These are phyloP conservation scores for Quercus rubra DNA, from an alignment of 306 rosid species.

Conservation along the genomic window DNA sequence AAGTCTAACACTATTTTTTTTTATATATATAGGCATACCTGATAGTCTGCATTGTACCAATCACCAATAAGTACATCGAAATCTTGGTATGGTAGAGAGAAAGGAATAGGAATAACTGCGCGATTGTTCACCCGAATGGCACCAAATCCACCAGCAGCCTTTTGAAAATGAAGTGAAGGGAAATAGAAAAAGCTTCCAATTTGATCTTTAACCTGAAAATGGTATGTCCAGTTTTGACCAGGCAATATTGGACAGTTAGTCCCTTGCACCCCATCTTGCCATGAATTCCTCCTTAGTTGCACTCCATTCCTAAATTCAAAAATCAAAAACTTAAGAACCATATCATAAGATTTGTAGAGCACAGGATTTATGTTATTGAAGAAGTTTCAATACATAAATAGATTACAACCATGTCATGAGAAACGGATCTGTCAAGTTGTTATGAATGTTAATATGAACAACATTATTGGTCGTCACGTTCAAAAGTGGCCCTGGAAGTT, in stretches of 20 bases:
- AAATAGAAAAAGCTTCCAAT: constrained; percentile 2
- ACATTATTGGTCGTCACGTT: not conserved
- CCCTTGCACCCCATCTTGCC: constrained; percentile 15
- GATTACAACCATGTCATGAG: constrained; percentile 7
- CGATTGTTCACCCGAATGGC: not conserved
- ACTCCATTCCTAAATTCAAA: constrained; percentile 4
- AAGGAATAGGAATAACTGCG: not conserved
- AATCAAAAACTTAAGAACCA: not conserved
- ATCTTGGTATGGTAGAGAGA: not conserved
- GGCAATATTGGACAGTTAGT: constrained; percentile 15
- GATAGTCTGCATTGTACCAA: not conserved
- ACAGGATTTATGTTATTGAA: not conserved
- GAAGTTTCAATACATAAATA: not conserved
- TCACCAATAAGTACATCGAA: not conserved
- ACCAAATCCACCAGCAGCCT: constrained; percentile 4
- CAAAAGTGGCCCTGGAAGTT: constrained; percentile 3
- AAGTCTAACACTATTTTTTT: too few species aligned
- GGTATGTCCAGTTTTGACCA: not conserved
- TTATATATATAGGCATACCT: not conserved
- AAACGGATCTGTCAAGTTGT: constrained; percentile 4
- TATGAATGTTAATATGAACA: not conserved
- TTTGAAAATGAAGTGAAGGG: constrained; percentile 6
- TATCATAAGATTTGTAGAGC: not conserved
- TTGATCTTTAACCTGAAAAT: constrained; percentile 1
- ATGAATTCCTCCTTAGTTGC: constrained; percentile 9